Conservation (phyloP, 805 yeast species). For the Alloascoidea hylecoeti region DNA sequence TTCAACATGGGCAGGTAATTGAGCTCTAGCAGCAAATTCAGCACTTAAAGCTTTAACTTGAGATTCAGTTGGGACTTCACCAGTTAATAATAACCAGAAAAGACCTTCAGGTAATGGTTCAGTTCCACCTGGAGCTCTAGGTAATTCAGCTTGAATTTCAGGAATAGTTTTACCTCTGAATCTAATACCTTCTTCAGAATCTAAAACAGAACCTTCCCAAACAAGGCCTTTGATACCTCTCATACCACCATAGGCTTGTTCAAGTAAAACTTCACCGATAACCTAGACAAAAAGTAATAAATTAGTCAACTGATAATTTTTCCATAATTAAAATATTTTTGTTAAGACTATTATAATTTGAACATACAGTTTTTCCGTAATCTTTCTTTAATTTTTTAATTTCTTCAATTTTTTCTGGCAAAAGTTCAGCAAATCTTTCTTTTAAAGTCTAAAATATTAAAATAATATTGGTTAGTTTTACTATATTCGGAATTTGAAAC, state of each 20-base stretch:
- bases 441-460: slow-evolving; percentile 41
- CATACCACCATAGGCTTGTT: slow-evolving; percentile 87
- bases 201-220: slow-evolving; percentile 83
- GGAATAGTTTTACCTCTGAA: slow-evolving; percentile 80
- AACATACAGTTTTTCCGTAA: slow-evolving; percentile 59
- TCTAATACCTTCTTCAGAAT: slow-evolving; percentile 76
- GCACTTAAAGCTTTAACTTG: slow-evolving; percentile 61
- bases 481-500: slow-evolving; percentile 9
- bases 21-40: slow-evolving; percentile 68
- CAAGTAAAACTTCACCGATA: slow-evolving; percentile 61
- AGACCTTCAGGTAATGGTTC: slow-evolving; percentile 59
- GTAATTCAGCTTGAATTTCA: slow-evolving; percentile 58
- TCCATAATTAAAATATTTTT: too few relatives aligned
- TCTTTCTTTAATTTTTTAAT: slow-evolving; percentile 81
- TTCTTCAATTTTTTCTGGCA: slow-evolving; percentile 88
- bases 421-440: slow-evolving; percentile 84
- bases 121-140: slow-evolving; percentile 56
- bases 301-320: too few relatives aligned
- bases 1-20: slow-evolving; percentile 65
- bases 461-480: slow-evolving; percentile 22
- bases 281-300: slow-evolving; percentile 18
- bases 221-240: slow-evolving; percentile 77
- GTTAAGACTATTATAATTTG: too few relatives aligned
- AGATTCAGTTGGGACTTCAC: slow-evolving; percentile 63
- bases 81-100: slow-evolving; percentile 73